Conservation (phyloP, 2,329 filamentous ascomycete species). For the Colletotrichum tabaci region DNA sequence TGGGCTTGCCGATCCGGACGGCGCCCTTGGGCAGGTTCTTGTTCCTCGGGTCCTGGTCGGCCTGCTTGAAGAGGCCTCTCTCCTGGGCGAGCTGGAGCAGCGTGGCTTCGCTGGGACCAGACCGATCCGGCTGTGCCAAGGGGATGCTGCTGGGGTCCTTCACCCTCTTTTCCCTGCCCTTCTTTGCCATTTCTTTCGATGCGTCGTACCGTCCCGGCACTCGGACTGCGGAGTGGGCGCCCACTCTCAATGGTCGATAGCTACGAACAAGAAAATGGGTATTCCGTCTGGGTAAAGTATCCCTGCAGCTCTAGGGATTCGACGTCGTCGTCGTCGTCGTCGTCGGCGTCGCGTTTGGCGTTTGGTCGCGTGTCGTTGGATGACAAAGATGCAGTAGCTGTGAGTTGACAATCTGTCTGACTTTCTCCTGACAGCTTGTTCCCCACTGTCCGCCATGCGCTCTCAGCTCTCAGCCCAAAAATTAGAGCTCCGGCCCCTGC, state of each 20-base stretch:
- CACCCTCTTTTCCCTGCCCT: constrained; percentile 66
- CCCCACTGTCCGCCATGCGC: constrained; percentile 16
- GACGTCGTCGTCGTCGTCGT: background rate
- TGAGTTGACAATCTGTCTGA: constrained; percentile 1
- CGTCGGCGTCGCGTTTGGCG: constrained; percentile 9
- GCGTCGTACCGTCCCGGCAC: background rate
- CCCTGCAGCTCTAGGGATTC: constrained; percentile 1
- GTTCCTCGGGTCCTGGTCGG: constrained; percentile 57
- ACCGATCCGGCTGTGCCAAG: constrained; percentile 79
- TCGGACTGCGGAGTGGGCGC: background rate
- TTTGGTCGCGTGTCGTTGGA: constrained; percentile 23
- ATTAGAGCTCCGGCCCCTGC: constrained; percentile 17
- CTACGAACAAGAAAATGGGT: background rate
- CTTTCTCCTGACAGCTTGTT: background rate
- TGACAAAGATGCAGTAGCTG: constrained; percentile 20
- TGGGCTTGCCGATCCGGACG: constrained; percentile 32
- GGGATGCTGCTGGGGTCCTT: constrained; percentile 68
- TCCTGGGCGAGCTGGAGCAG: constrained; percentile 81
- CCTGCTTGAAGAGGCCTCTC: constrained; percentile 69
- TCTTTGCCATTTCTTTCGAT: constrained; percentile 37
- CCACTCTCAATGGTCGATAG: background rate
- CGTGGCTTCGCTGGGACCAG: constrained; percentile 73
- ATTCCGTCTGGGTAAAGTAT: background rate
- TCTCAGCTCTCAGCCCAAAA: constrained; percentile 10
- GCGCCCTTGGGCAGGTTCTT: constrained; percentile 47